Percentiles rank a stretch among this genome's conserved stretches.
Evolutionary conservation across 176 grass and related monocot species (phyloP).

Genomic region (Areca catechu): DNA sequence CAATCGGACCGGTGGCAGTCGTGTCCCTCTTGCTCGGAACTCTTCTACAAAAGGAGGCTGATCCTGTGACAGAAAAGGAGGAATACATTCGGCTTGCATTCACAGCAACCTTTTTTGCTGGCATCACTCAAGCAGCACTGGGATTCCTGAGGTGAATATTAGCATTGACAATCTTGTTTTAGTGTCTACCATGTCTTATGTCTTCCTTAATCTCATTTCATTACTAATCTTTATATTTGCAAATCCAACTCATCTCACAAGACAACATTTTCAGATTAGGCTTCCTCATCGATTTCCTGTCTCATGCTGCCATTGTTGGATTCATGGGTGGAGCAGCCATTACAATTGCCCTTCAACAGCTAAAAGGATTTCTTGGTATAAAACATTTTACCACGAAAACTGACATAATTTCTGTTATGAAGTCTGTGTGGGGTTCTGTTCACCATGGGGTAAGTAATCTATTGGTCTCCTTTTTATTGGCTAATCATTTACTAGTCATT

Average conservation of each 20-base stretch:
- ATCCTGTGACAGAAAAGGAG: slow-evolving; percentile 48
- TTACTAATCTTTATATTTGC: too few species aligned
- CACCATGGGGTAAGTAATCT: slow-evolving; percentile 52
- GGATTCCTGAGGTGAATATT: slow-evolving; percentile 74
- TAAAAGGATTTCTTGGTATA: slow-evolving; percentile 80
- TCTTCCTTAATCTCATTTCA: background rate
- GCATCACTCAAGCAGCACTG: slow-evolving; percentile 85
- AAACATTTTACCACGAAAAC: slow-evolving; percentile 72
- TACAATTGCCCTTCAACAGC: slow-evolving; percentile 90
- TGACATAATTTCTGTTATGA: slow-evolving; percentile 88
- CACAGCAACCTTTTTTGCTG: slow-evolving; percentile 95
- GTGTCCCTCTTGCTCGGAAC: slow-evolving; percentile 86
- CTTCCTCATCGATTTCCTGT: slow-evolving; percentile 91
- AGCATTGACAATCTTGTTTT: too few species aligned
- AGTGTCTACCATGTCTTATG: background rate
- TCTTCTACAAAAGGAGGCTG: slow-evolving; percentile 69
- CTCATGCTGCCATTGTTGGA: slow-evolving; percentile 91
- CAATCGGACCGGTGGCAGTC: slow-evolving; percentile 87
- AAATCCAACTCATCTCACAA: too few species aligned
- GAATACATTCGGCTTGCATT: slow-evolving; percentile 74
- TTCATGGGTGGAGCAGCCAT: slow-evolving; percentile 96
- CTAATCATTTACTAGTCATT: background rate
- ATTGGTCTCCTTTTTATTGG: background rate
- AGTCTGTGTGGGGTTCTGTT: slow-evolving; percentile 70
- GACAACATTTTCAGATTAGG: slow-evolving; percentile 54